phyloP scores from a whole-genome alignment of 495 filamentous ascomycete species.

The Penicillium desertorum region DNA sequence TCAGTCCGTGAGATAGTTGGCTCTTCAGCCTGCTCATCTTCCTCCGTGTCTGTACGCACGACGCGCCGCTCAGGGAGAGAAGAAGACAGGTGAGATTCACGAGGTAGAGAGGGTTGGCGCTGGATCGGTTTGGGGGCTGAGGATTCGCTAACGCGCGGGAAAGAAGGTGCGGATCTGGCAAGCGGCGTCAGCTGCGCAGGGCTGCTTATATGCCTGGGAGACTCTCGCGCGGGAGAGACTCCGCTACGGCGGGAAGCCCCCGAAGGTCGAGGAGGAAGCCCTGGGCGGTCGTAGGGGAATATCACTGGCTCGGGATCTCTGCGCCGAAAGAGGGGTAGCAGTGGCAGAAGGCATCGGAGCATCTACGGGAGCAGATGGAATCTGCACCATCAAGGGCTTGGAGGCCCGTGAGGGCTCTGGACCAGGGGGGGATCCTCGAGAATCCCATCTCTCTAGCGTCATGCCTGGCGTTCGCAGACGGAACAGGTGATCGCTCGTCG shows the following conservation, averaged over 20 bases:
- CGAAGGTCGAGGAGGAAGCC: constrained; percentile 56
- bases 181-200: constrained; percentile 21
- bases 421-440: constrained; percentile 23
- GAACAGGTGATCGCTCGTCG: constrained; percentile 27
- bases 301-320: constrained; percentile 30
- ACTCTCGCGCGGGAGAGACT: constrained; percentile 36
- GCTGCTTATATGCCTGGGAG: constrained; percentile 14
- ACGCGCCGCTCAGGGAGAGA: constrained; percentile 27
- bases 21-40: constrained; percentile 40
- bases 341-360: constrained; percentile 24
- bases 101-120: constrained; percentile 36
- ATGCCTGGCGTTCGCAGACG: constrained; percentile 5
- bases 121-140: constrained; percentile 22
- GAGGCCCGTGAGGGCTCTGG: constrained; percentile 32
- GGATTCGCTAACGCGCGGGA: constrained; percentile 14
- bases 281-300: constrained; percentile 54
- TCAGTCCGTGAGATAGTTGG: constrained; percentile 43
- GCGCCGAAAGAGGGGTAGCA: constrained; percentile 31
- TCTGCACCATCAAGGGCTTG: constrained; percentile 39
- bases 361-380: constrained; percentile 28
- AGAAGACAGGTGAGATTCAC: constrained; percentile 25
- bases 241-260: constrained; percentile 24
- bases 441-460: constrained; percentile 37
- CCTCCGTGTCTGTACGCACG: constrained; percentile 27
- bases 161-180: constrained; percentile 20